Percentiles rank a stretch among this genome's conserved stretches.
Conservation (phyloP, 345 rosid species). For the Gossypium stocksii region DNA sequence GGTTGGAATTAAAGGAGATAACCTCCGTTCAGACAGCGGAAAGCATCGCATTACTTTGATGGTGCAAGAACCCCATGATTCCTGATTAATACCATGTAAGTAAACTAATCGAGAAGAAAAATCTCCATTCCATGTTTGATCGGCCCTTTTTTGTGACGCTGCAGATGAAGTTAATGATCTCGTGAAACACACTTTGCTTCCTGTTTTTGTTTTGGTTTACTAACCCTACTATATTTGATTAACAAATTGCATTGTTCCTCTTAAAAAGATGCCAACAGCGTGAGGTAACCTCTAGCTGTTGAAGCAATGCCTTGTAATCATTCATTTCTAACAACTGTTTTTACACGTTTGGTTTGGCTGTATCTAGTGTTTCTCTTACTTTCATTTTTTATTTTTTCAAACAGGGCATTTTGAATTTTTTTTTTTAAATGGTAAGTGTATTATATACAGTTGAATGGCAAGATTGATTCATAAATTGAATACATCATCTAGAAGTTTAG, state of each 20-base stretch:
- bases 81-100: conserved; percentile 34
- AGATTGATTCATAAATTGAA: background rate
- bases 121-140: background rate
- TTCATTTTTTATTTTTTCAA: background rate
- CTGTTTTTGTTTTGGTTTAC: background rate
- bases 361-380: background rate
- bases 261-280: background rate
- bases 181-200: background rate
- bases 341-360: background rate
- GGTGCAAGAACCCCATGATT: conserved; percentile 78
- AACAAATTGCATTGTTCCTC: background rate
- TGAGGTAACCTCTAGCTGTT: background rate
- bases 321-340: background rate
- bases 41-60: conserved; percentile 14
- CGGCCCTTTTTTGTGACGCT: background rate
- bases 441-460: background rate
- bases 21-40: conserved; percentile 56
- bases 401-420: background rate
- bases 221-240: background rate
- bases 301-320: conserved; percentile 8
- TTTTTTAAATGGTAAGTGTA: background rate
- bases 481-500: too few species aligned
- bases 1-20: conserved; percentile 85
- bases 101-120: background rate
- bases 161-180: background rate